Percentiles rank a stretch among this genome's conserved stretches.
These are phyloP conservation scores for Fusarium compactum DNA, from an alignment of 2,329 filamentous ascomycete species.

Conservation along the genomic window DNA sequence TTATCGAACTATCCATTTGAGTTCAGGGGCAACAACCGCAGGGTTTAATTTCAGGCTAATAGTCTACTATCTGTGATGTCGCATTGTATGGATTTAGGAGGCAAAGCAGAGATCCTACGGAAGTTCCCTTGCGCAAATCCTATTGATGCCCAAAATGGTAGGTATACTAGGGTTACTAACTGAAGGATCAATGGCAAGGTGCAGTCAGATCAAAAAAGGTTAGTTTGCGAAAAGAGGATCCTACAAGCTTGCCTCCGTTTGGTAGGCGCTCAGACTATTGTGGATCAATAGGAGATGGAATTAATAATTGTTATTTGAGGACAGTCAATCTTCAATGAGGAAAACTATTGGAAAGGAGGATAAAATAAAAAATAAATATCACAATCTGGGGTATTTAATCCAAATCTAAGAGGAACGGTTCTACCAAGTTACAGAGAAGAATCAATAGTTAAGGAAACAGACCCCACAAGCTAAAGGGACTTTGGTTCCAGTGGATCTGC, in stretches of 20 bases:
- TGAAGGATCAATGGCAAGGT: not conserved
- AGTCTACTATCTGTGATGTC: not conserved
- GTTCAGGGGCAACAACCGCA: too few relatives aligned
- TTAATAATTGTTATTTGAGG: not conserved
- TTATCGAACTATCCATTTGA: not conserved
- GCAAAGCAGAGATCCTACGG: not conserved
- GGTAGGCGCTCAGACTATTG: not conserved
- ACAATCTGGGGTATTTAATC: fast-evolving
- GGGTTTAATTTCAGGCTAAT: not conserved
- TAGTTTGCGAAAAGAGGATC: not conserved
- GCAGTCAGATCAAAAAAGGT: not conserved
- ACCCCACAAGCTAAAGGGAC: not conserved
- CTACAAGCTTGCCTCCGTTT: not conserved
- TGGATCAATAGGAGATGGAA: too few relatives aligned
- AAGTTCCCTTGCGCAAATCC: not conserved
- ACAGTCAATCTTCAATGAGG: fast-evolving
- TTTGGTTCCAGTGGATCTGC: not conserved
- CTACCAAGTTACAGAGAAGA: not conserved
- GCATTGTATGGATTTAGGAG: not conserved
- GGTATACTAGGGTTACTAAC: not conserved
- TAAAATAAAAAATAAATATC: fast-evolving
- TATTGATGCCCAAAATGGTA: not conserved
- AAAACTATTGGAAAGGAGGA: fast-evolving
- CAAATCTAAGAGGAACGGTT: fast-evolving
- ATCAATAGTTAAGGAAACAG: fast-evolving